Evolutionary conservation across 2,329 filamentous ascomycete species (phyloP).

Genomic region (Cladophialophora carrionii): DNA sequence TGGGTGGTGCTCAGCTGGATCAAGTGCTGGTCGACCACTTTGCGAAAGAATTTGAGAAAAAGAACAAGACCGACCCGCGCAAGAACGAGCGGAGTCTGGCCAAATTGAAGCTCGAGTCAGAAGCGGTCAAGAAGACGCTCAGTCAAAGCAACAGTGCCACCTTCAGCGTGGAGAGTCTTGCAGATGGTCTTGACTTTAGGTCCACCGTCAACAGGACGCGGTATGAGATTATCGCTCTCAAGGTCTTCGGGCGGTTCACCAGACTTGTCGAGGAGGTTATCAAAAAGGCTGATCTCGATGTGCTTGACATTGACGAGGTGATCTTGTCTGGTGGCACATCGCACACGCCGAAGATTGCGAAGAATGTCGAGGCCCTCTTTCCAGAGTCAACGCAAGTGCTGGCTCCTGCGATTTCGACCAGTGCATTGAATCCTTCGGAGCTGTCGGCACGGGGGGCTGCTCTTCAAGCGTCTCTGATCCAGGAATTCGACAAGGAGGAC

Average conservation of each 20-base stretch:
- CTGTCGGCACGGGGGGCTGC: constrained; percentile 86
- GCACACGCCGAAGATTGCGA: constrained; percentile 90
- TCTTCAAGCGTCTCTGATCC: constrained; percentile 90
- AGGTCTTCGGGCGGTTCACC: constrained; percentile 86
- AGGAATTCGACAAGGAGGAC: constrained; percentile 90
- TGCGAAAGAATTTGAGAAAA: constrained; percentile 98
- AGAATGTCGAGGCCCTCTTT: constrained; percentile 79
- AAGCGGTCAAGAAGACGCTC: constrained; percentile 88
- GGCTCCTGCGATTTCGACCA: constrained; percentile 76
- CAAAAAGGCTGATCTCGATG: constrained; percentile 88
- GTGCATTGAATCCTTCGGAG: constrained; percentile 91
- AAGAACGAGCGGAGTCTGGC: constrained; percentile 79
- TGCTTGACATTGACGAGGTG: constrained; percentile 91
- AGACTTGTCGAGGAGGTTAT: constrained; percentile 80
- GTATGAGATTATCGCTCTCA: constrained; percentile 85
- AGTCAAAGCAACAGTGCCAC: constrained; percentile 84
- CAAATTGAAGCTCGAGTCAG: constrained; percentile 89
- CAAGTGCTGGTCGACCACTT: constrained; percentile 93
- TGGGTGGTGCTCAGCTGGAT: constrained; percentile 82
- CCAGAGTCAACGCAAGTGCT: constrained; percentile 75
- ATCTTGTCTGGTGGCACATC: constrained; percentile 90
- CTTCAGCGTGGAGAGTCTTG: constrained; percentile 90
- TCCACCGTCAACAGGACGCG: constrained; percentile 89
- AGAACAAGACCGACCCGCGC: constrained; percentile 86
- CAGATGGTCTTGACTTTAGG: constrained; percentile 86